Conservation (phyloP, 2,329 filamentous ascomycete species). For the Chrysoporthe cubensis region DNA sequence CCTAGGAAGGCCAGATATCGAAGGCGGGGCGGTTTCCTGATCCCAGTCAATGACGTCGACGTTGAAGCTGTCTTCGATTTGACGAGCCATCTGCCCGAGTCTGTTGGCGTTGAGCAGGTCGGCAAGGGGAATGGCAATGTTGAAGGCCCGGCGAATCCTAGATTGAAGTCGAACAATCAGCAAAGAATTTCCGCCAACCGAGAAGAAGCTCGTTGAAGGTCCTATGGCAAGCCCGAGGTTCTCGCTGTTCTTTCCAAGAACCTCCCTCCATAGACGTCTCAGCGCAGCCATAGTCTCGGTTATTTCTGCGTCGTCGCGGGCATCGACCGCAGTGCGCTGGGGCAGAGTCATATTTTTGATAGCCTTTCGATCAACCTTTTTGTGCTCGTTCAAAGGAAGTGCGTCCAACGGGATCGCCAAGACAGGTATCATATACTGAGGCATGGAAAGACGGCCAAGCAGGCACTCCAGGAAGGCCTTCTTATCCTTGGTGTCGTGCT, state of each 20-base stretch:
- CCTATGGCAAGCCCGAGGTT: not conserved
- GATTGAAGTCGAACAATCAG: constrained; percentile 43
- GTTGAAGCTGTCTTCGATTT: constrained; percentile 33
- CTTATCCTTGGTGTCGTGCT: not conserved
- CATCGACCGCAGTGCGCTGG: constrained; percentile 23
- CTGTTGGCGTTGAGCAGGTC: constrained; percentile 44
- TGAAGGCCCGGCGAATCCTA: constrained; percentile 39
- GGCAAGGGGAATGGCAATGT: constrained; percentile 36
- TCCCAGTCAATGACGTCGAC: constrained; percentile 12
- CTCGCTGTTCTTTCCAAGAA: constrained; percentile 1
- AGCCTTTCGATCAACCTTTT: constrained; percentile 41
- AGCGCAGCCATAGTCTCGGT: not conserved
- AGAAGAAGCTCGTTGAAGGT: constrained; percentile 46
- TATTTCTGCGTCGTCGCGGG: not conserved
- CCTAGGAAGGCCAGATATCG: constrained; percentile 5
- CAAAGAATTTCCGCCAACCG: constrained; percentile 46
- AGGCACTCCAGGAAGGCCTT: constrained; percentile 27
- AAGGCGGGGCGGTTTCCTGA: constrained; percentile 8
- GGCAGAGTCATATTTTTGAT: constrained; percentile 35
- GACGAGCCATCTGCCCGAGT: constrained; percentile 43
- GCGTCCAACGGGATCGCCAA: constrained; percentile 34
- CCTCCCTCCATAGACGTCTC: not conserved
- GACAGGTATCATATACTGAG: constrained; percentile 42
- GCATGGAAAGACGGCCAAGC: constrained; percentile 32
- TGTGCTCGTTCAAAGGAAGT: constrained; percentile 37